Percentiles rank a stretch among this genome's conserved stretches.
These are phyloP conservation scores for Cercospora janseana DNA, from an alignment of 2,329 filamentous ascomycete species.

Conservation along the genomic window DNA sequence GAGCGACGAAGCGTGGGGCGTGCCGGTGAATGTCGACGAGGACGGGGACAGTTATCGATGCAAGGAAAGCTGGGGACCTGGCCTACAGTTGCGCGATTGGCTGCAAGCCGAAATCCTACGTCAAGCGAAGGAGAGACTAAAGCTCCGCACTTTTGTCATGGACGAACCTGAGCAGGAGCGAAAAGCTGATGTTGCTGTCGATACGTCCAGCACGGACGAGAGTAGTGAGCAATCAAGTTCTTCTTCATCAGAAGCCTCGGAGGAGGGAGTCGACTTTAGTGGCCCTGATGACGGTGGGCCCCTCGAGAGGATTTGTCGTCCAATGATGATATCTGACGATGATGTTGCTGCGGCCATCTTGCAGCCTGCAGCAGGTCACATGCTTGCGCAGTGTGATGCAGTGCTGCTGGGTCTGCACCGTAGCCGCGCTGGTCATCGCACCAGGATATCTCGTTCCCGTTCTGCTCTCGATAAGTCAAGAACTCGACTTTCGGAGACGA, in stretches of 20 bases:
- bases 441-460: slow-evolving; percentile 16
- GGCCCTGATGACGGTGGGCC: background rate
- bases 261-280: background rate
- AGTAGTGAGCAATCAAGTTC: background rate
- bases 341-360: slow-evolving; percentile 64
- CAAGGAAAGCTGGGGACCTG: slow-evolving; percentile 46
- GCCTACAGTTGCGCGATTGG: slow-evolving; percentile 66
- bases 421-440: slow-evolving; percentile 32
- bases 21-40: slow-evolving; percentile 29
- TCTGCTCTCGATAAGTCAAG: background rate
- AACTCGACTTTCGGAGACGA: background rate
- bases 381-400: slow-evolving; percentile 67
- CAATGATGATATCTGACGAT: slow-evolving; percentile 60
- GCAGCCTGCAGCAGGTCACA: slow-evolving; percentile 66
- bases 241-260: background rate
- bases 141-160: slow-evolving; percentile 3
- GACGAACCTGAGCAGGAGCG: background rate
- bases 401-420: slow-evolving; percentile 70
- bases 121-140: slow-evolving; percentile 60
- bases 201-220: background rate
- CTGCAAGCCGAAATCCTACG: slow-evolving; percentile 65
- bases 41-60: slow-evolving; percentile 23
- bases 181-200: background rate
- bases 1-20: slow-evolving; percentile 51
- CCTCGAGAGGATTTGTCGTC: background rate